Base-by-base conservation (phyloP, 179 eudicot species). In the Dionaea muscipula region DNA sequence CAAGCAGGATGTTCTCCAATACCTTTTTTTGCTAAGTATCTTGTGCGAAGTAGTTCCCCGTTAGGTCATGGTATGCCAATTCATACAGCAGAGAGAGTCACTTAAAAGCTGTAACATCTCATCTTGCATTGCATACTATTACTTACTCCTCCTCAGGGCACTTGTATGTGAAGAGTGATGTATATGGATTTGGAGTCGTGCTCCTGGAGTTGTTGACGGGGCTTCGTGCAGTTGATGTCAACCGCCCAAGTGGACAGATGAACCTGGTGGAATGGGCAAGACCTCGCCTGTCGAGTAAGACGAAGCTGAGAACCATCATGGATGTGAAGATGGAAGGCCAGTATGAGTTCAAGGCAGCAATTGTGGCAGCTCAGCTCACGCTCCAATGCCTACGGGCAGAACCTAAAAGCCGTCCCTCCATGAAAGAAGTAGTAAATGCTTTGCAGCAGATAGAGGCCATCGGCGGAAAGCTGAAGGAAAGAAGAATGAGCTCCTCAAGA, bases 131-230 rank as follows among this genome's bases (percentile, higher is more conserved):
- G 35, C 35, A 55, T 26, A 48, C 17, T 1, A 40, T 41, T 28
- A 11, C 26, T 2, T 40, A 26, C 4, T 39, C 1, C 15, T 40
- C 17, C 54, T 31, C 67, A 75, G 80, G 80, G 21, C 76, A 69
- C 56, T 52, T 75, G 51, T 72, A 75, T 38, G 68, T 75, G 38
- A 75, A 65, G 26, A 75, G 80, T 58, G 80, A 75, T 47, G 76
- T 75, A 26, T 71, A 75, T 45, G 76, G 74, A 11, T 75, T 71
- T 19, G 76, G 80, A 14, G 80, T 75, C 3, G 76, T 75, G 47
- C 48, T 75, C 26, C 76, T 75, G 20, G 80, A 75, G 74, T 47
- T 72, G 55, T 55, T 75, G 1, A 72, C 80, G 12, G 80, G 80
- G 1, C 49, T 62, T 18, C 65, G 80, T 52, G 76, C 80, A 26